Evolutionary conservation across 768 basidiomycete genomes (phyloP).

Genomic region (Russula virescens): DNA sequence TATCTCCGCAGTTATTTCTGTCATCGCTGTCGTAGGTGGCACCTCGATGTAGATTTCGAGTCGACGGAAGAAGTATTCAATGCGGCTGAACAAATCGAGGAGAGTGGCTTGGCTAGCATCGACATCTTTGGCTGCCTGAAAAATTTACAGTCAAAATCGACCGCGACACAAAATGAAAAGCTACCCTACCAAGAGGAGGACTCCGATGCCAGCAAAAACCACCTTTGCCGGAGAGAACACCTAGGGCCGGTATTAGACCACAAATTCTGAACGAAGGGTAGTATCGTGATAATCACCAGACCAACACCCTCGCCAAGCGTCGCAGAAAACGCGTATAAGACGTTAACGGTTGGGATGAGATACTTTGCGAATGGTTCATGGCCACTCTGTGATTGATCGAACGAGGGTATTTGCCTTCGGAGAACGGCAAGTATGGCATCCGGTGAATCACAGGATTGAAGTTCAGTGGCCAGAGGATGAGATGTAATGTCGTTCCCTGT

Average conservation of each 20-base stretch:
- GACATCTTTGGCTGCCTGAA: not conserved
- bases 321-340: not conserved
- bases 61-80: too few relatives aligned
- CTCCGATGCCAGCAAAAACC: not conserved
- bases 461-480: not conserved
- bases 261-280: not conserved
- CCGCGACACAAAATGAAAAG: too few relatives aligned
- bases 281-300: not conserved
- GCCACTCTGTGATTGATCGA: not conserved
- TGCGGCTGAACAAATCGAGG: too few relatives aligned
- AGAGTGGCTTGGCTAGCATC: too few relatives aligned
- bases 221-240: not conserved
- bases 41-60: too few relatives aligned
- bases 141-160: not conserved
- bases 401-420: not conserved
- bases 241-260: not conserved
- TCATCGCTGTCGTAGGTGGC: too few relatives aligned
- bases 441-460: not conserved
- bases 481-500: not conserved
- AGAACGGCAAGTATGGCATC: not conserved
- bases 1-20: too few relatives aligned
- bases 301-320: not conserved
- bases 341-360: not conserved
- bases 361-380: not conserved
- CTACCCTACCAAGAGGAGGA: not conserved